These are phyloP conservation scores for Brassica incana DNA, from an alignment of 345 rosid genomes.

Conservation along the genomic window DNA sequence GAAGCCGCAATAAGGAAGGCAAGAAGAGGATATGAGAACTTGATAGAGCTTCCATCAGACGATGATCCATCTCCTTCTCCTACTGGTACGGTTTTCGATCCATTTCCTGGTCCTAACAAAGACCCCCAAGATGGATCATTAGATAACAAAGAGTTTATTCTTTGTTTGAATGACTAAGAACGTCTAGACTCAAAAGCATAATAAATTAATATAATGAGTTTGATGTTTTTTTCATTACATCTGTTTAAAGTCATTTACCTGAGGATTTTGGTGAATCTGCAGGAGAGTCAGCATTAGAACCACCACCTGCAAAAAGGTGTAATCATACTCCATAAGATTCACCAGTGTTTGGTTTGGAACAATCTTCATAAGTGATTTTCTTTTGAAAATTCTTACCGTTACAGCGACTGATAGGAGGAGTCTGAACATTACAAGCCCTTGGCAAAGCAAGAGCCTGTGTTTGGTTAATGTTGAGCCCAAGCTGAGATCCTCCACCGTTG, in stretches of 20 bases:
- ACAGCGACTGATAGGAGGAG: constrained; percentile 75
- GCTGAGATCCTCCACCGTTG: constrained; percentile 64
- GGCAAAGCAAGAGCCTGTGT: constrained; percentile 81
- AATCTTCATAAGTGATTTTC: background rate
- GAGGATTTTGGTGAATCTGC: constrained; percentile 58
- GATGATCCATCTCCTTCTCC: constrained; percentile 52
- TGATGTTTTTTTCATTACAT: constrained; percentile 3
- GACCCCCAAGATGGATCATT: background rate
- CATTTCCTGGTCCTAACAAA: constrained; percentile 28
- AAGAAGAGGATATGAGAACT: constrained; percentile 53
- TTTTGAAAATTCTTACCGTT: constrained; percentile 44
- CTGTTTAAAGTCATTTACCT: constrained; percentile 48
- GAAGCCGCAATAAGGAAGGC: constrained; percentile 56
- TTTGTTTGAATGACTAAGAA: too few species aligned
- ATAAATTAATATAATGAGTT: background rate
- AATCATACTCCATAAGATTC: background rate
- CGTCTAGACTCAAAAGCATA: too few species aligned
- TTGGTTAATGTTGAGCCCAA: constrained; percentile 70
- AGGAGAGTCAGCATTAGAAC: constrained; percentile 56
- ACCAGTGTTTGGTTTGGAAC: constrained; percentile 12
- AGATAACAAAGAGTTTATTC: background rate
- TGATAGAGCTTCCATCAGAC: constrained; percentile 62
- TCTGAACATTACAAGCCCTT: constrained; percentile 74
- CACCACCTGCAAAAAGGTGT: constrained; percentile 24
- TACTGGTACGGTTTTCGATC: constrained; percentile 65